These are phyloP conservation scores for Hymenoscyphus repandus DNA, from an alignment of 2,329 filamentous ascomycete species.

Conservation along the genomic window DNA sequence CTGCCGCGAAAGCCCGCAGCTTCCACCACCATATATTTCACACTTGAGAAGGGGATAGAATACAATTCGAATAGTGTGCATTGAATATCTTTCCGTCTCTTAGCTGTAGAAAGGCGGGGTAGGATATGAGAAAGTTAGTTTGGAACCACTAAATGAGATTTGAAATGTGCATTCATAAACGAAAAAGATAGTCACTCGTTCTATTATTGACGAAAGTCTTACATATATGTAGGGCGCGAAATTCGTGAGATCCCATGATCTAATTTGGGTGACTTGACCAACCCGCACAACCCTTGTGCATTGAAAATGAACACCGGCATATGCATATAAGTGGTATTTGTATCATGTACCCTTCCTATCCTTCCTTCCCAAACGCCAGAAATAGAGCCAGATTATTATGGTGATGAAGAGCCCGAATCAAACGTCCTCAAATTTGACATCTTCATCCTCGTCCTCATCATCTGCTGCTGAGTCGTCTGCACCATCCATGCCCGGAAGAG, in stretches of 20 bases:
- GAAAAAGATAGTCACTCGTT: too few species aligned
- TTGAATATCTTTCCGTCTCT: background rate
- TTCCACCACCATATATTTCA: too few species aligned
- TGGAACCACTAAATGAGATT: background rate
- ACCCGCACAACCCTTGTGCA: background rate
- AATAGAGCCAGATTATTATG: background rate
- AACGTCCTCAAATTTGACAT: slow-evolving; percentile 77
- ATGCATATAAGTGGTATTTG: slow-evolving; percentile 4
- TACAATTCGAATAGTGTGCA: background rate
- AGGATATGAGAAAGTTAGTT: background rate
- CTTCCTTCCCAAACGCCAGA: slow-evolving; percentile 6
- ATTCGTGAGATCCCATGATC: background rate
- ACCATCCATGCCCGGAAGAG: slow-evolving; percentile 31
- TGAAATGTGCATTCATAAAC: too few species aligned
- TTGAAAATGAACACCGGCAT: slow-evolving; percentile 5
- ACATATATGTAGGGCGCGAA: too few species aligned
- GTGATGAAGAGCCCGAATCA: background rate
- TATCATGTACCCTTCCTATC: background rate
- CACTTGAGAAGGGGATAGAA: too few species aligned
- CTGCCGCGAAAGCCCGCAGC: too few species aligned
- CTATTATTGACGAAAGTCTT: too few species aligned
- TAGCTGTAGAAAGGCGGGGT: background rate
- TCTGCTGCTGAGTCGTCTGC: slow-evolving; percentile 43
- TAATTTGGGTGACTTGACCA: background rate
- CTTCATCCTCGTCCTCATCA: slow-evolving; percentile 55